phyloP scores from a whole-genome alignment of 805 yeast species.

The Lipomyces yamanashiensis region DNA sequence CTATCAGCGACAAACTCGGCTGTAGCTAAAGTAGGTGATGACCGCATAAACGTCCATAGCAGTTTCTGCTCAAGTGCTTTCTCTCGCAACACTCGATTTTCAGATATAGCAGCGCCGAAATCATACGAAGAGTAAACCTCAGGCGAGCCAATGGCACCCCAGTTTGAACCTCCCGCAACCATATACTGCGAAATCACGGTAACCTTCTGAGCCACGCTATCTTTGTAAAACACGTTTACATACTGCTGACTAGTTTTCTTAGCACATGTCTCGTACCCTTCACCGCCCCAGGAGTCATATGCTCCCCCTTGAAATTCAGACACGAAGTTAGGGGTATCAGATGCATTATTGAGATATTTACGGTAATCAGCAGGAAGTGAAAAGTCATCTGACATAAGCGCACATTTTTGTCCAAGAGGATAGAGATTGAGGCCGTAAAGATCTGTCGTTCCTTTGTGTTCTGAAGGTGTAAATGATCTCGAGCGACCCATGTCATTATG shows the following conservation, averaged over 20 bases:
- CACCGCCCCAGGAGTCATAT: constrained; percentile 29
- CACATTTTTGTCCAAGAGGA: constrained; percentile 23
- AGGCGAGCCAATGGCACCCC: constrained; percentile 31
- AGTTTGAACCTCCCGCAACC: constrained; percentile 30
- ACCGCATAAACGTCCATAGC: constrained; percentile 25
- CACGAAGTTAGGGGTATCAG: constrained; percentile 14
- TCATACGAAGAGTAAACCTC: constrained; percentile 28
- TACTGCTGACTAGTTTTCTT: constrained; percentile 14
- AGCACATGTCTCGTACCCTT: constrained; percentile 26
- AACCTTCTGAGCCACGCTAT: constrained; percentile 24
- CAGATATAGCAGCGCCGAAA: constrained; percentile 28
- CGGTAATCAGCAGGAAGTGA: constrained; percentile 13
- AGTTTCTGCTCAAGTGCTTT: constrained; percentile 27
- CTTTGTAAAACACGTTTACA: constrained; percentile 21
- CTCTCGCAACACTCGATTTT: constrained; percentile 19
- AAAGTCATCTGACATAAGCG: background rate
- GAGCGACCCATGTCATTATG: constrained; percentile 24
- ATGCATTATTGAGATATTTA: constrained; percentile 10
- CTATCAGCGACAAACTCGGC: constrained; percentile 22
- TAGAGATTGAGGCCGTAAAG: constrained; percentile 27
- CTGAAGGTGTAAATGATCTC: constrained; percentile 16
- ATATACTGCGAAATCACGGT: constrained; percentile 27
- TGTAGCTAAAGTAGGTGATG: constrained; percentile 13
- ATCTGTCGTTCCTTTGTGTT: constrained; percentile 17
- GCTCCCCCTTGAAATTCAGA: constrained; percentile 30